Base-by-base conservation (phyloP, 805 yeast genomes). In the Tetrapisispora phaffii region DNA sequence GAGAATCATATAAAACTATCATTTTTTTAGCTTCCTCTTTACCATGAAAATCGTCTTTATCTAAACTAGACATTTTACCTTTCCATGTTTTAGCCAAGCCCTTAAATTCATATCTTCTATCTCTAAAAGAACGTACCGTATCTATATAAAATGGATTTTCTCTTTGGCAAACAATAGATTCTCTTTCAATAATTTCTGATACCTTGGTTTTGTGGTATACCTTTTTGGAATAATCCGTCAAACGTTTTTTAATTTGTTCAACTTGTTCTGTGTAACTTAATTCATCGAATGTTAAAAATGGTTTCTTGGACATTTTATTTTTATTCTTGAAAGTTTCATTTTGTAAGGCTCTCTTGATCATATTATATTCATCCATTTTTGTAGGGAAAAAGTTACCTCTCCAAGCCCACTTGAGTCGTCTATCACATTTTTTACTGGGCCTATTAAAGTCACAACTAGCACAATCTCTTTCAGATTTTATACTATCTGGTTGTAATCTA, bases 361-460 rank as follows among this genome's bases (percentile, higher is more conserved):
- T 84, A 47, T 80, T 76, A 60, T 93, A 90, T 57, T 93, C 98
- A 57, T 83, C 88, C 76, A 79, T 80, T 60, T 85, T 82, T 0
- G 97, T 87, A 0, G 98, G 97, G 52, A 73, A 84, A 56, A 73
- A 94, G 56, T 93, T 98, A 43, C 97, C 99, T 70, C 99, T 79
- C 97, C 99, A 93, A 7, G 95, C 75, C 99, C 99, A 93, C 0
- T 89, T 85, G 45, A 93, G 66, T 45, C 90, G 70, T 58, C 99
- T 72, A 56, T 90, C 98, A 69, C 99, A 93, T 10, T 73, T 75
- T 58, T 93, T 93, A 5, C 95, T 97, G 0, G 97, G 97, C 46
- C 96, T 71, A 61, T 93, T 93, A 67, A 88, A 94, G 56, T 93
- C 98, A 69, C 99, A 94, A 35, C 94, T 80, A 0, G 98, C 97